Evolutionary conservation across 2,329 filamentous ascomycete species (phyloP).

Genomic region (Monosporascus sp.): DNA sequence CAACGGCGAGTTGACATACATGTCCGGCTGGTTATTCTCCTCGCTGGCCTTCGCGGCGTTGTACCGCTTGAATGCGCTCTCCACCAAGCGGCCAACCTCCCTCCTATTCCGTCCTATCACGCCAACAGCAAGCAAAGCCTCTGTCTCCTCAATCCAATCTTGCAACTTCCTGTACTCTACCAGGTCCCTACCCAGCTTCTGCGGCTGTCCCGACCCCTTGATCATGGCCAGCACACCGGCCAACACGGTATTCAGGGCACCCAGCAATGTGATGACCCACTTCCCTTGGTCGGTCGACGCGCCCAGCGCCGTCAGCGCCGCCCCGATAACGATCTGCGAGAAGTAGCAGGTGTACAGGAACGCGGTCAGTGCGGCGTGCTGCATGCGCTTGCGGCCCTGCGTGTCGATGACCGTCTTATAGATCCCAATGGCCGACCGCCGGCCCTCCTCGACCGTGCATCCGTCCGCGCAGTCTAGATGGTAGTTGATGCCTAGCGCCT

Average conservation of each 20-base stretch:
- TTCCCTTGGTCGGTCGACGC: slow-evolving; percentile 43
- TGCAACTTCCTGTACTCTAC: slow-evolving; percentile 41
- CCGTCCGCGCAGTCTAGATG: slow-evolving; percentile 15
- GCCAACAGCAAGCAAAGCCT: slow-evolving; percentile 37
- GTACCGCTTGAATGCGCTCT: slow-evolving; percentile 38
- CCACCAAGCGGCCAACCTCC: slow-evolving; percentile 39
- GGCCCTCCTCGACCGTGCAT: slow-evolving; percentile 29
- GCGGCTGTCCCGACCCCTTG: slow-evolving; percentile 46
- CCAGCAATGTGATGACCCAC: slow-evolving; percentile 49
- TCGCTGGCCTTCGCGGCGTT: slow-evolving; percentile 36
- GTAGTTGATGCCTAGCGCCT: slow-evolving; percentile 38
- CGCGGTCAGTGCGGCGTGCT: slow-evolving; percentile 29
- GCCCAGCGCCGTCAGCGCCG: slow-evolving; percentile 41
- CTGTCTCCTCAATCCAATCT: slow-evolving; percentile 51
- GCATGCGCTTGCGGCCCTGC: slow-evolving; percentile 26
- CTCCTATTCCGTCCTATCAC: slow-evolving; percentile 36
- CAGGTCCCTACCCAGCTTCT: slow-evolving; percentile 41
- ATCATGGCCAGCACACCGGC: slow-evolving; percentile 56
- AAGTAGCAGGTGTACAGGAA: slow-evolving; percentile 39
- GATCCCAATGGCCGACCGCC: slow-evolving; percentile 31
- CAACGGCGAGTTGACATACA: slow-evolving; percentile 26
- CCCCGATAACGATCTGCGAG: slow-evolving; percentile 42
- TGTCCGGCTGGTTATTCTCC: slow-evolving; percentile 36
- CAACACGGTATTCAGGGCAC: slow-evolving; percentile 57
- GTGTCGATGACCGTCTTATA: slow-evolving; percentile 34